Conservation (phyloP, 805 yeast species). For the Kuraishia borneana region DNA sequence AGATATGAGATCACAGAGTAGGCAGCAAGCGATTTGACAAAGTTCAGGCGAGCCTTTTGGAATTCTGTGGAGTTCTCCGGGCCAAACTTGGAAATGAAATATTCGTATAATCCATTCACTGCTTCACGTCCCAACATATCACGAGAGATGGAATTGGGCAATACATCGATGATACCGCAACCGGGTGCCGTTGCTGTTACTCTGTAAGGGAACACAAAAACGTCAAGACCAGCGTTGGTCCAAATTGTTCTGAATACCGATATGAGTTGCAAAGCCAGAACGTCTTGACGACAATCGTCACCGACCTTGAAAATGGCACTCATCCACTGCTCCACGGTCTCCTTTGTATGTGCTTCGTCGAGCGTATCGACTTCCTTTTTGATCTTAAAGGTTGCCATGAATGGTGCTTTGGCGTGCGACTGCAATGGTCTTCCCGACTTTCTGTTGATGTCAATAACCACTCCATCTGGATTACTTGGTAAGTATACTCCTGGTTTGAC, state of each 20-base stretch:
- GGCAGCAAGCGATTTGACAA: conserved; percentile 89
- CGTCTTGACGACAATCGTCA: conserved; percentile 97
- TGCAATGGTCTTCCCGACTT: conserved; percentile 91
- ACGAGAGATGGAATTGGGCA: conserved; percentile 90
- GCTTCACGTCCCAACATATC: conserved; percentile 99
- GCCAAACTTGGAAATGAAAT: conserved; percentile 85
- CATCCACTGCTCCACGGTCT: conserved; percentile 63
- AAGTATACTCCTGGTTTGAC: conserved; percentile 79
- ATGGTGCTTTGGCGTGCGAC: conserved; percentile 98
- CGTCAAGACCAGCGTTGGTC: conserved; percentile 78
- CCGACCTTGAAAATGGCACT: conserved; percentile 98
- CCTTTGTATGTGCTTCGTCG: conserved; percentile 17
- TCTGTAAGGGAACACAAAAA: conserved; percentile 85
- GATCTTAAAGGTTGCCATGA: conserved; percentile 90
- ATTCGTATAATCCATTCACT: conserved; percentile 91
- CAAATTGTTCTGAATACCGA: conserved; percentile 88
- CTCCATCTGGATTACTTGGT: conserved; percentile 95
- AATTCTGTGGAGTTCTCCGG: conserved; percentile 85
- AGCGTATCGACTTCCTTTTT: conserved; percentile 39
- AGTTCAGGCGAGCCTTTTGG: conserved; percentile 85
- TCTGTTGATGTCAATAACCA: conserved; percentile 83
- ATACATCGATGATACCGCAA: conserved; percentile 96
- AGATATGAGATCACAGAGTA: conserved; percentile 86
- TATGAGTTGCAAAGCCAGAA: conserved; percentile 82
- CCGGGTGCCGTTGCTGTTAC: conserved; percentile 99